Percentiles rank a stretch among this genome's conserved stretches.
phyloP scores from a whole-genome alignment of 2,329 filamentous ascomycete species.

The Parafenestella ontariensis region DNA sequence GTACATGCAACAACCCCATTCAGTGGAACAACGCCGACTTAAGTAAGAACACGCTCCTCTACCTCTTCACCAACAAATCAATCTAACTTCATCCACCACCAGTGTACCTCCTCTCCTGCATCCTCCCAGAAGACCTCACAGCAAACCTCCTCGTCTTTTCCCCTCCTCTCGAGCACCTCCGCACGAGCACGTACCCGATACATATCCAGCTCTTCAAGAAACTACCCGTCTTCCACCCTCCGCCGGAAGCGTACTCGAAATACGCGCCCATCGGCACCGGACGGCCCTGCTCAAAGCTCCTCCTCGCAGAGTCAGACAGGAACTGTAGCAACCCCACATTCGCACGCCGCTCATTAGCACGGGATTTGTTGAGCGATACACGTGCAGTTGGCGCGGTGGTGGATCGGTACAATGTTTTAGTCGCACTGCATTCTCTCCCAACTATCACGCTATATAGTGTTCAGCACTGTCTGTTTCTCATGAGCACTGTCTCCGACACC shows the following conservation, averaged over 20 bases:
- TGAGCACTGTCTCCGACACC: slow-evolving; percentile 13
- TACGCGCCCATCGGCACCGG: slow-evolving; percentile 26
- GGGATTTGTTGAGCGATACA: slow-evolving; percentile 5
- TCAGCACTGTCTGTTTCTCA: slow-evolving; percentile 20
- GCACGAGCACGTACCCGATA: slow-evolving; percentile 5
- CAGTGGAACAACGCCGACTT: slow-evolving; percentile 24
- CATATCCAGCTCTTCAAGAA: slow-evolving; percentile 17
- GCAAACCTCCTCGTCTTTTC: slow-evolving; percentile 15
- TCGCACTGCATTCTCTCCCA: slow-evolving; percentile 7
- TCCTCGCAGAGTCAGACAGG: slow-evolving; percentile 15
- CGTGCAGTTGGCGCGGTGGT: slow-evolving; percentile 1
- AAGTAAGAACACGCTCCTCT: slow-evolving; percentile 10
- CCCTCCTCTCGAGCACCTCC: slow-evolving; percentile 20
- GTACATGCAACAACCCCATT: slow-evolving; percentile 3
- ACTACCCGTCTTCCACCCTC: neutral
- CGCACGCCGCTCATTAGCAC: slow-evolving; percentile 19
- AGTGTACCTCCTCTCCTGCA: slow-evolving; percentile 27
- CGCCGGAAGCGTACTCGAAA: slow-evolving; percentile 7
- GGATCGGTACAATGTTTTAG: slow-evolving; percentile 18
- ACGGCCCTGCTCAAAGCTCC: slow-evolving; percentile 10
- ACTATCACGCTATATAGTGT: slow-evolving; percentile 10
- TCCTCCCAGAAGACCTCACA: slow-evolving; percentile 17
- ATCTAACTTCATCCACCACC: slow-evolving; percentile 1
- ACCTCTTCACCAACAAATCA: neutral
- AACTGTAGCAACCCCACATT: neutral